phyloP scores from a whole-genome alignment of 169 alveolate genomes.

The Cardiosporidium cionae region DNA sequence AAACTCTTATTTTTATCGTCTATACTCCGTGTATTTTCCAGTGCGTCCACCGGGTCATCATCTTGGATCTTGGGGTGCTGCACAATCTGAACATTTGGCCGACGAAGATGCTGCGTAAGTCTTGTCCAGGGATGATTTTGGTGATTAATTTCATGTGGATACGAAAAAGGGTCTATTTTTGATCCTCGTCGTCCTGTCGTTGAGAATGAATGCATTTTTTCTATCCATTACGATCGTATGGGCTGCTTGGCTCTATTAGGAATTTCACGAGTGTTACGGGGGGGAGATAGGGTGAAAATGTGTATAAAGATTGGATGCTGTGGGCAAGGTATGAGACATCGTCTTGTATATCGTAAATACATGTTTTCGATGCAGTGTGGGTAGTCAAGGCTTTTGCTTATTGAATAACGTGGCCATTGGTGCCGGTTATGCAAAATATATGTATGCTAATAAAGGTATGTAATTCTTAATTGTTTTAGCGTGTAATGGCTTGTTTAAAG shows the following conservation, averaged over 20 bases:
- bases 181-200: background rate
- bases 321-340: background rate
- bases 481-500: no score
- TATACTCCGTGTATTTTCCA: slow-evolving; percentile 54
- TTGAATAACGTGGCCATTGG: slow-evolving; percentile 96
- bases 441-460: slow-evolving; percentile 19
- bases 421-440: slow-evolving; percentile 84
- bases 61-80: slow-evolving; percentile 94
- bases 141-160: no score
- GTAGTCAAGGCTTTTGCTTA: slow-evolving; percentile 92
- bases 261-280: background rate
- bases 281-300: background rate
- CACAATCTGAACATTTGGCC: slow-evolving; percentile 11
- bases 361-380: slow-evolving; percentile 11
- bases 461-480: background rate
- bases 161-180: background rate
- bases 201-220: no score
- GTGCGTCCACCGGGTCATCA: slow-evolving; percentile 99
- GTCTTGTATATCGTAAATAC: background rate
- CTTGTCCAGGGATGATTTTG: background rate
- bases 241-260: background rate
- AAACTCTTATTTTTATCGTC: background rate
- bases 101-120: slow-evolving; percentile 29
- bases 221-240: background rate
- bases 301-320: background rate